These are phyloP conservation scores for Penicillium alfredii DNA, from an alignment of 495 filamentous ascomycete genomes.

Conservation along the genomic window DNA sequence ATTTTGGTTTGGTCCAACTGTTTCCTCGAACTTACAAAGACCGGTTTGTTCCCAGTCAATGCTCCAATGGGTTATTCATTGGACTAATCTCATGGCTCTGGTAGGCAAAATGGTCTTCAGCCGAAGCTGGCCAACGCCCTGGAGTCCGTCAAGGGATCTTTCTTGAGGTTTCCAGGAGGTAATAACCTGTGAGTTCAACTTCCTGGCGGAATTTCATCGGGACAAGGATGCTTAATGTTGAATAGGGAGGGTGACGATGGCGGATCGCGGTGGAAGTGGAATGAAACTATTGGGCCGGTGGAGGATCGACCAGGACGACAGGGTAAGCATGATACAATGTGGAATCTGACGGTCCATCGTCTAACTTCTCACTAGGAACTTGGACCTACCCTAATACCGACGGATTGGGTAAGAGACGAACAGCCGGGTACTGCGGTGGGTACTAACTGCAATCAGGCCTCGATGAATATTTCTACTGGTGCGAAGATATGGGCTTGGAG, in stretches of 20 bases:
- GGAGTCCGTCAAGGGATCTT: conserved; percentile 45
- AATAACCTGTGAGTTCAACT: conserved; percentile 49
- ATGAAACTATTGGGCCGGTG: conserved; percentile 56
- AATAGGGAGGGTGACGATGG: conserved; percentile 45
- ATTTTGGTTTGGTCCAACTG: conserved; percentile 56
- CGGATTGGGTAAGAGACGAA: conserved; percentile 49
- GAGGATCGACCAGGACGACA: conserved; percentile 52
- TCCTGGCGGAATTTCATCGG: too few relatives aligned
- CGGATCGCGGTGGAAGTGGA: conserved; percentile 54
- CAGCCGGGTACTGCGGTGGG: too few relatives aligned
- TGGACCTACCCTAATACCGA: conserved; percentile 55
- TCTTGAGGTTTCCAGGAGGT: conserved; percentile 57
- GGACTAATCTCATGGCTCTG: too few relatives aligned
- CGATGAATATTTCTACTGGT: conserved; percentile 55
- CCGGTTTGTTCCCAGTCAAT: conserved; percentile 8
- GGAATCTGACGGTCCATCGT: too few relatives aligned
- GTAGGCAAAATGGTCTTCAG: conserved; percentile 50
- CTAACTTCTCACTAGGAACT: conserved; percentile 21
- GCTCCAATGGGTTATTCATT: too few relatives aligned
- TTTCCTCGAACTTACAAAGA: conserved; percentile 58
- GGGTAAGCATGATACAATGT: too few relatives aligned
- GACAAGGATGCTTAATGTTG: too few relatives aligned
- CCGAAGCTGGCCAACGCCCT: conserved; percentile 51
- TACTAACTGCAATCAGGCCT: conserved; percentile 28
- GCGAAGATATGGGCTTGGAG: conserved; percentile 51